Base-by-base conservation (phyloP, 2,329 filamentous ascomycete genomes). In the Neophaeococcomyces aloes region DNA sequence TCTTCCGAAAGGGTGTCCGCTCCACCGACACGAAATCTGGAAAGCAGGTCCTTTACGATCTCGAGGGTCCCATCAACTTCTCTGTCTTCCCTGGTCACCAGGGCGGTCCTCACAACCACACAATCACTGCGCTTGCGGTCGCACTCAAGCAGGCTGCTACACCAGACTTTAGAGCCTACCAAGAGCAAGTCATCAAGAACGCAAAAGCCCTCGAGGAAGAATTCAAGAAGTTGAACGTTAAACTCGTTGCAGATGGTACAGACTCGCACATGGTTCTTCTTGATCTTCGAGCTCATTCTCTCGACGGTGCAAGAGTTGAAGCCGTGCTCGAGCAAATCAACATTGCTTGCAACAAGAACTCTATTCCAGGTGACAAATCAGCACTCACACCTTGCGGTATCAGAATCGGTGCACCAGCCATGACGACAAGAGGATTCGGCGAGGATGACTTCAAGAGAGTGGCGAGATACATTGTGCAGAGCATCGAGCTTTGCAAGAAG, bases 41-140 rank as follows among this genome's bases (percentile, higher is more conserved):
- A 59, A 89, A 94, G 70, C 78, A 89, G 72, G 82, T 75, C 40
- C 72, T 88, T 58, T 98, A 95, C 65, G 87, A 98, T 60, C 78
- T 98, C 27, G 91, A 98, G 74, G 78, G 81, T 57, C 85, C 87
- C 45, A 98, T 98, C 75, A 98, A 98, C 74, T 88, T 93, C 67
- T 96, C 91, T 46, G 91, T 98, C 64, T 98, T 98, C 79, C 91
- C 91, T 45, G 91, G 91, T 49, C 91, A 98, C 72, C 91, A 98
- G 72, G 91, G 91, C 61, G 91, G 91, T 25, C 91, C 91, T 42
- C 91, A 98, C 76, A 98, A 98, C 75, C 91, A 98, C 78, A 98
- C 91, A 63, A 98, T 98, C 70, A 96, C 89, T 50, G 91, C 91
- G 39, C 76, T 98, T 51, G 81, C 91, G 29, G 91, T 98, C 47